Percentiles rank a stretch among this genome's conserved stretches.
These are phyloP conservation scores for Anthoceros angustus DNA, from an alignment of 225 moss, liverwort and hornwort species.

Conservation along the genomic window DNA sequence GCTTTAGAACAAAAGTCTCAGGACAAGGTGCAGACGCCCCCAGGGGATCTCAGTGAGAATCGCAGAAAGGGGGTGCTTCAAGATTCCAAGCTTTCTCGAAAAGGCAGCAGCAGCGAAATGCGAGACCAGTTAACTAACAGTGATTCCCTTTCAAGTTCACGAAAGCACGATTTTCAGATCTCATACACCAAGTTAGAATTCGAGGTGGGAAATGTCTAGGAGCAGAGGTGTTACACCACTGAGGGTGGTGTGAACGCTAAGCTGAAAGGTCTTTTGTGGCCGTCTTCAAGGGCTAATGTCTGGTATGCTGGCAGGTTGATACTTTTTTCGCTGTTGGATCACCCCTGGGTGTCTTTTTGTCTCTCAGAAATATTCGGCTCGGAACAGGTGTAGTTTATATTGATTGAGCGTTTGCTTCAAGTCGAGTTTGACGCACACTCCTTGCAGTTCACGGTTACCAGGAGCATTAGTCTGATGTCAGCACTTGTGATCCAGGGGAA, in stretches of 20 bases:
- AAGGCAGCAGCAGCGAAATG: neutral
- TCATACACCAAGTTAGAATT: neutral
- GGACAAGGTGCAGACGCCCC: conserved; percentile 7
- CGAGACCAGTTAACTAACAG: neutral
- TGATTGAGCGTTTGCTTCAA: neutral
- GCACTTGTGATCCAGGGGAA: conserved; percentile 19
- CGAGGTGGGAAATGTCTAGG: neutral
- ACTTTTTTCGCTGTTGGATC: conserved; percentile 97
- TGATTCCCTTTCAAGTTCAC: neutral
- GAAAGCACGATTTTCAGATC: neutral
- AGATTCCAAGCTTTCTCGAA: neutral
- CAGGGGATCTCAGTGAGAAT: conserved; percentile 13
- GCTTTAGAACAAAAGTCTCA: conserved; percentile 23
- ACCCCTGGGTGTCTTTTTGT: conserved; percentile 91
- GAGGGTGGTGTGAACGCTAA: neutral
- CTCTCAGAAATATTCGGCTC: conserved; percentile 85
- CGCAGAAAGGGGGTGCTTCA: neutral
- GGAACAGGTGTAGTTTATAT: conserved; percentile 26
- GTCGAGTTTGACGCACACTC: neutral
- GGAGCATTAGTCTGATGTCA: neutral
- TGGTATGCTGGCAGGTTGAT: conserved; percentile 48
- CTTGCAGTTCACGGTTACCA: neutral
- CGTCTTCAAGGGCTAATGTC: neutral
- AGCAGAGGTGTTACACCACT: neutral
- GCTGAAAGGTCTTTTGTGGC: neutral